A percentile compares a stretch with the other conserved stretches of the same genome.
phyloP scores from a whole-genome alignment of 2,329 filamentous ascomycete species.

The Bimuria novae-zelandiae region DNA sequence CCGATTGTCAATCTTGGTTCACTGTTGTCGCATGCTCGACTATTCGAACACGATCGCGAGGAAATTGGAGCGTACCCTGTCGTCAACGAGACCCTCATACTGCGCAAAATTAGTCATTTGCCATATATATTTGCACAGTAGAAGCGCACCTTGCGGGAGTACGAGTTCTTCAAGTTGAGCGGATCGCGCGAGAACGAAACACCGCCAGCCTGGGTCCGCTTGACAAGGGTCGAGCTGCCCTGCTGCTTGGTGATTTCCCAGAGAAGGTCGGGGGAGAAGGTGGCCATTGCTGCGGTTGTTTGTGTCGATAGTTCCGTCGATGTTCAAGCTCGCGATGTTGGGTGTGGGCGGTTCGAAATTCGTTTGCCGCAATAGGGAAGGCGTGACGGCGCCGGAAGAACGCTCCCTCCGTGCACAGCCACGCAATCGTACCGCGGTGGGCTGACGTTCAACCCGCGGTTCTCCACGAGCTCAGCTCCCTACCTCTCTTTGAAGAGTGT shows the following conservation, averaged over 20 bases:
- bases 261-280: conserved; percentile 86
- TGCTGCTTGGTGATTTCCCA: conserved; percentile 91
- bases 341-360: conserved; percentile 17
- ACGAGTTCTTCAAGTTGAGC: conserved; percentile 89
- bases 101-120: conserved; percentile 48
- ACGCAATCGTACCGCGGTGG: background rate
- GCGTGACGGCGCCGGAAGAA: conserved; percentile 31
- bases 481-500: background rate
- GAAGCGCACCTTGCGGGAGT: conserved; percentile 79
- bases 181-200: conserved; percentile 92
- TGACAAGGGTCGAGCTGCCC: conserved; percentile 87
- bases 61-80: conserved; percentile 68
- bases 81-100: conserved; percentile 92
- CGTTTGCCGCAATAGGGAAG: conserved; percentile 28
- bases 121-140: background rate
- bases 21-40: conserved; percentile 5
- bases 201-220: conserved; percentile 79
- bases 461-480: background rate
- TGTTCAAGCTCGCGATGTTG: conserved; percentile 17
- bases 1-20: background rate
- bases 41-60: conserved; percentile 1
- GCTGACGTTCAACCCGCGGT: background rate
- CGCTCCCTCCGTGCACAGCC: conserved; percentile 17
- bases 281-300: conserved; percentile 52
- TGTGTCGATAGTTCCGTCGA: conserved; percentile 33